These are phyloP conservation scores for Monascus ruber DNA, from an alignment of 2,329 filamentous ascomycete species.

Conservation along the genomic window DNA sequence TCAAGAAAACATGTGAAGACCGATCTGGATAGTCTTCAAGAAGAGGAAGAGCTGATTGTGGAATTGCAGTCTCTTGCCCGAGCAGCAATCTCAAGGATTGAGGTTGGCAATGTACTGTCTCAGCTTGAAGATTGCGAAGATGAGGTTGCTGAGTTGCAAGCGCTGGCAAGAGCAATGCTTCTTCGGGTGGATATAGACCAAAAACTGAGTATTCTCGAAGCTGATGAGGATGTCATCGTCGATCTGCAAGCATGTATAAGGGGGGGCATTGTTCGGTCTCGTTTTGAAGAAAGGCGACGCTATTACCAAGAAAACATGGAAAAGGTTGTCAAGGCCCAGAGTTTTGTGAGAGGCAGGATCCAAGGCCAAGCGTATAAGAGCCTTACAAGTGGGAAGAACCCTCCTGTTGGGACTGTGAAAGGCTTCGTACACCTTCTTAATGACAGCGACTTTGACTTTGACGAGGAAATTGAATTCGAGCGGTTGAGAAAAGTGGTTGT, in stretches of 20 bases:
- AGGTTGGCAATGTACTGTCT: constrained; percentile 46
- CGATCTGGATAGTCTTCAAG: constrained; percentile 19
- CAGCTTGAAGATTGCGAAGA: constrained; percentile 58
- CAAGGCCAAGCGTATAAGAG: constrained; percentile 98
- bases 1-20: constrained; percentile 20
- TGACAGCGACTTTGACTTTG: constrained; percentile 97
- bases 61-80: constrained; percentile 30
- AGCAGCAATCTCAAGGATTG: constrained; percentile 29
- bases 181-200: constrained; percentile 62
- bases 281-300: constrained; percentile 72
- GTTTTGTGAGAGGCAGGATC: constrained; percentile 85
- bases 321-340: constrained; percentile 97
- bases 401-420: constrained; percentile 91
- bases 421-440: constrained; percentile 97
- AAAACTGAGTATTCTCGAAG: constrained; percentile 65
- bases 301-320: constrained; percentile 97
- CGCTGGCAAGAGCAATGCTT: constrained; percentile 66
- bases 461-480: constrained; percentile 96
- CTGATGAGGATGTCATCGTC: constrained; percentile 65
- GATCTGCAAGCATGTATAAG: constrained; percentile 65
- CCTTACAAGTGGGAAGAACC: constrained; percentile 89
- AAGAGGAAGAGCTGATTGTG: constrained; percentile 19
- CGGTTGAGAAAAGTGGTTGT: constrained; percentile 89
- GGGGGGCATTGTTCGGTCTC: constrained; percentile 60
- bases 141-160: constrained; percentile 60